Base-by-base conservation (phyloP, 805 yeast genomes). In the Metschnikowia similis region DNA sequence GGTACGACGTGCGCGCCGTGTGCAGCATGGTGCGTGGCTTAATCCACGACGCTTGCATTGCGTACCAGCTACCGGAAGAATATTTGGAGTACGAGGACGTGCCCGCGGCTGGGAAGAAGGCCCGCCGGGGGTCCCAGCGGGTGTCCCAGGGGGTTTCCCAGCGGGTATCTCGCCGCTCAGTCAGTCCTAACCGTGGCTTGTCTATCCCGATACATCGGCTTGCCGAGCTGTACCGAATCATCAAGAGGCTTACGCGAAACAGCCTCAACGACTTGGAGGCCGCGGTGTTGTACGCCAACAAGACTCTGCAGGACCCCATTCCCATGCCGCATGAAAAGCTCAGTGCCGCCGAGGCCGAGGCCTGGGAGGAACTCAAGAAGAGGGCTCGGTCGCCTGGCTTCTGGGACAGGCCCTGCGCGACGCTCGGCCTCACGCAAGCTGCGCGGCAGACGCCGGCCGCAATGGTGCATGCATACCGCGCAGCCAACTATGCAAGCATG, bases 161-260 rank as follows among this genome's bases (percentile, higher is more conserved):
- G n/a, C n/a, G 4, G n/a, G 21, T n/a, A n/a, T n/a, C n/a, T n/a
- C n/a, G 5, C 1, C 21, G 21, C 21, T 21, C 21, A 21, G 1
- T 5, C 21, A 21, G 21, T 21, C 5, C 21, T 5, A 35, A 35
- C 9, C 9, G 14, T 11, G 32, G 31, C 11, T 47, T 49, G 8
- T 49, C 58, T 0, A 46, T 41, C 45, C 41, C 48, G 5, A 29
- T 52, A 2, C 56, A 53, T 2, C 35, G 13, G 6, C 29, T 54
- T 27, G 26, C 51, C 21, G 61, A 57, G 27, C 45, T 49, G 38
- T 57, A 57, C 46, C 41, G 52, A 16, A 56, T 57, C 14, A 26
- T 54, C 39, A 57, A 57, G 41, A 40, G 61, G 10, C 32, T 57
- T 1, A 39, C 58, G 2, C 27, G 38, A 11, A 14, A 46, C 7